phyloP scores from a whole-genome alignment of 139 green algal species.

The Desmodesmus armatus region DNA sequence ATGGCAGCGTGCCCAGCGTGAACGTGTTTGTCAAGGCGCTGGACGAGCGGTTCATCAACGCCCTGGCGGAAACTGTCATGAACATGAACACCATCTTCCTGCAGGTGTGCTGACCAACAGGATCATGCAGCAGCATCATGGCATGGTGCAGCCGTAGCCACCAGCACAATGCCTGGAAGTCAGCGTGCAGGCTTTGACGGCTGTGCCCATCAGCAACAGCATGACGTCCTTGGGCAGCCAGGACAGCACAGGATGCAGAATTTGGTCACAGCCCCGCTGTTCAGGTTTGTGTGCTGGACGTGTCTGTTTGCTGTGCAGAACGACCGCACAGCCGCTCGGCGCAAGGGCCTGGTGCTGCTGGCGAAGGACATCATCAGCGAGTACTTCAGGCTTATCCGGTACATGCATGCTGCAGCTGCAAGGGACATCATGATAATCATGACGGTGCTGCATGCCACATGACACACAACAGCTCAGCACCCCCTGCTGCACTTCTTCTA shows the following conservation, averaged over 20 bases:
- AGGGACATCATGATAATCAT: too few species aligned
- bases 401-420: neutral
- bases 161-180: neutral
- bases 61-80: conserved; percentile 63
- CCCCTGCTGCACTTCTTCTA: too few species aligned
- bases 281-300: neutral
- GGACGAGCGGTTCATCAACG: conserved; percentile 66
- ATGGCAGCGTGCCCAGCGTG: neutral
- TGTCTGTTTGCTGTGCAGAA: conserved; percentile 25
- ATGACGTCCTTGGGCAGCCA: too few species aligned
- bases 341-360: conserved; percentile 57
- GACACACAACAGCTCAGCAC: neutral
- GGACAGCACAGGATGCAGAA: too few species aligned
- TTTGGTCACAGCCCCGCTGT: too few species aligned
- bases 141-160: neutral
- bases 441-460: neutral
- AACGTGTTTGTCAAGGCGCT: conserved; percentile 7
- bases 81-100: conserved; percentile 70
- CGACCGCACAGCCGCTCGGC: conserved; percentile 42
- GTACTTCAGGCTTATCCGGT: conserved; percentile 65
- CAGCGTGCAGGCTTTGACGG: neutral
- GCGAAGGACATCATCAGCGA: conserved; percentile 51
- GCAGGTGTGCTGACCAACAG: conserved; percentile 46
- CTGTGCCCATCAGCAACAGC: too few species aligned
- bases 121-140: conserved; percentile 1